Conservation (phyloP, 1,284 basidiomycete species). For the Meira miltonrushii region DNA sequence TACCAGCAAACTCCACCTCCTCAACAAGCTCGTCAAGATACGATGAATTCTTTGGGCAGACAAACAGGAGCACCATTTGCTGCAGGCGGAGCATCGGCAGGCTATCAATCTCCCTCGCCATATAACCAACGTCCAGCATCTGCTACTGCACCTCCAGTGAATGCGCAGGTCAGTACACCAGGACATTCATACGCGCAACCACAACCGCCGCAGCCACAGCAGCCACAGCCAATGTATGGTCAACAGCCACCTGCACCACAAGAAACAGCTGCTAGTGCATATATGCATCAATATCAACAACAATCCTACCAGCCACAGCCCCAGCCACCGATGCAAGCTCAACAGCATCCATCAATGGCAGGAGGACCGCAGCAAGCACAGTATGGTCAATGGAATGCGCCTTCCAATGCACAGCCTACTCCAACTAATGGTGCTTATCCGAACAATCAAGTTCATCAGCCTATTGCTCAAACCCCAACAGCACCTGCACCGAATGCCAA, state of each 20-base stretch:
- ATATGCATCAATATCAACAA: constrained; percentile 50
- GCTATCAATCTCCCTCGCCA: constrained; percentile 10
- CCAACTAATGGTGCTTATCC: constrained; percentile 13
- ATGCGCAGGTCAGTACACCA: too few species aligned
- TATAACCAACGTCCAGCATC: constrained; percentile 13
- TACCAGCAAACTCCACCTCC: not conserved
- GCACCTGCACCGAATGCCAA: constrained; percentile 7
- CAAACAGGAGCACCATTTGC: constrained; percentile 49
- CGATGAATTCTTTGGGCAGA: not conserved
- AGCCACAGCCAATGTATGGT: not conserved
- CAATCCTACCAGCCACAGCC: constrained; percentile 14
- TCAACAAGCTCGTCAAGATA: not conserved
- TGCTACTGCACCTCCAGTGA: constrained; percentile 10
- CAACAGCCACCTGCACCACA: not conserved
- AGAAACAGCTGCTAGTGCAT: constrained; percentile 36
- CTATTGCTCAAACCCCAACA: constrained; percentile 47
- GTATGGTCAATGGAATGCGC: constrained; percentile 1
- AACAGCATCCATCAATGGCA: constrained; percentile 14
- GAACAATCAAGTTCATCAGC: constrained; percentile 32
- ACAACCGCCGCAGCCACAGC: constrained; percentile 27
- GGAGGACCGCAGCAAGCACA: constrained; percentile 14
- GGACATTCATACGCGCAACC: constrained; percentile 15
- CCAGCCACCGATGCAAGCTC: constrained; percentile 14
- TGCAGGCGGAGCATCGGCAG: constrained; percentile 26
- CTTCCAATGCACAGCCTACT: not conserved